Percentiles rank a stretch among this genome's conserved stretches.
Conservation (phyloP, 257 asterid genomes). For the Fraxinus excelsior region DNA sequence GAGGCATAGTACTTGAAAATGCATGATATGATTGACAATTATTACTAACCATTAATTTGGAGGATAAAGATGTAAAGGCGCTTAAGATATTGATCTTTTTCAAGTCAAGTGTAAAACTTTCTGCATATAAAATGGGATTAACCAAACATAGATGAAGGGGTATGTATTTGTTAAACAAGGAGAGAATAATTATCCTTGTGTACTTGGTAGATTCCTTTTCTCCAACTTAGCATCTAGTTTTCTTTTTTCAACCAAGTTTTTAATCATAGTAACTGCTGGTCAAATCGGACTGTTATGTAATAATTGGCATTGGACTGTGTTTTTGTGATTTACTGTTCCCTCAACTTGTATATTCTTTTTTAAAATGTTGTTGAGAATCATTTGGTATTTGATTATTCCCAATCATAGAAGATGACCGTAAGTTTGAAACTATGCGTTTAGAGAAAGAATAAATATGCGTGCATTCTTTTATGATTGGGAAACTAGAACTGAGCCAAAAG, state of each 20-base stretch:
- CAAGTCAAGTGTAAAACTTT: background rate
- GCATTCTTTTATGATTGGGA: background rate
- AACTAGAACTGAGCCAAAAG: background rate
- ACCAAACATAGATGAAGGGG: background rate
- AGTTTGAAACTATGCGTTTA: background rate
- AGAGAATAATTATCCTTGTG: background rate
- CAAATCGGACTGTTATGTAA: background rate
- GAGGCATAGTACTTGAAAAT: background rate
- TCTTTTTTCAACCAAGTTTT: background rate
- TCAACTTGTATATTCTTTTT: background rate
- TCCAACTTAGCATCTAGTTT: background rate
- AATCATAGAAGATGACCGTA: background rate
- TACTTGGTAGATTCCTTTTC: background rate
- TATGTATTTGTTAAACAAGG: background rate
- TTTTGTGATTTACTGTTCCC: background rate
- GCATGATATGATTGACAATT: background rate
- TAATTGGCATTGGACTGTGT: background rate
- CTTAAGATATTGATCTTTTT: background rate
- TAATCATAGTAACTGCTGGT: background rate
- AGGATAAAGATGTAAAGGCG: background rate
- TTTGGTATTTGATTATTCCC: background rate
- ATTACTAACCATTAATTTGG: background rate
- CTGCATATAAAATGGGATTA: background rate
- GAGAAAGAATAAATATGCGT: background rate
- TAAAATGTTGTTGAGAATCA: constrained; percentile 1